Percentiles rank a stretch among this genome's conserved stretches.
Conservation (phyloP, 2,329 filamentous ascomycete genomes). For the Phyllosticta capitalensis region DNA sequence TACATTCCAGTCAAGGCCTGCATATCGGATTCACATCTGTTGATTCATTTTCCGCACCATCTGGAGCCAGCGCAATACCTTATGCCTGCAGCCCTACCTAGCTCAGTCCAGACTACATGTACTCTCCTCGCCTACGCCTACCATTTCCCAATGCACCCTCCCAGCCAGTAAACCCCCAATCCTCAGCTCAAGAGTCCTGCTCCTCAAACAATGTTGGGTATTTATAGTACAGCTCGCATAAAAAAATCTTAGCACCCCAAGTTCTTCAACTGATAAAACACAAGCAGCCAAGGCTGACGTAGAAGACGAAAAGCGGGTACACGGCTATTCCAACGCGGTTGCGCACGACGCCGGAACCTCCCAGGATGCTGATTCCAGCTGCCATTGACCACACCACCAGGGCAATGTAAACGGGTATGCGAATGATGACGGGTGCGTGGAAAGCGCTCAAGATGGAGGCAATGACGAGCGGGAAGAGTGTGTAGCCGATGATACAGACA, state of each 20-base stretch:
- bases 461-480: constrained; percentile 90
- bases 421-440: constrained; percentile 64
- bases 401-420: constrained; percentile 84
- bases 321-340: constrained; percentile 91
- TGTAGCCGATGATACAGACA: constrained; percentile 96
- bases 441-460: constrained; percentile 83
- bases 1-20: background rate
- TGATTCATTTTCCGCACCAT: background rate
- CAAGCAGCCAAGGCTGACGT: constrained; percentile 81
- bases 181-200: constrained; percentile 5
- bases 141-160: background rate
- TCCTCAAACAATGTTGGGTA: constrained; percentile 6
- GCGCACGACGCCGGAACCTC: constrained; percentile 89
- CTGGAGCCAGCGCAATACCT: background rate
- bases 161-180: background rate
- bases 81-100: background rate
- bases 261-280: constrained; percentile 81
- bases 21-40: background rate
- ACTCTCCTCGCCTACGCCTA: background rate
- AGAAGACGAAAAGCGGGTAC: constrained; percentile 92
- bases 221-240: constrained; percentile 5
- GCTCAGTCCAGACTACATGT: background rate
- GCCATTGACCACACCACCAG: constrained; percentile 89
- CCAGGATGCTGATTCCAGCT: constrained; percentile 89
- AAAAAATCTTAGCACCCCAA: background rate